Base-by-base conservation (phyloP, 2,329 filamentous ascomycete species). In the Ophiocordyceps camponoti-floridani region DNA sequence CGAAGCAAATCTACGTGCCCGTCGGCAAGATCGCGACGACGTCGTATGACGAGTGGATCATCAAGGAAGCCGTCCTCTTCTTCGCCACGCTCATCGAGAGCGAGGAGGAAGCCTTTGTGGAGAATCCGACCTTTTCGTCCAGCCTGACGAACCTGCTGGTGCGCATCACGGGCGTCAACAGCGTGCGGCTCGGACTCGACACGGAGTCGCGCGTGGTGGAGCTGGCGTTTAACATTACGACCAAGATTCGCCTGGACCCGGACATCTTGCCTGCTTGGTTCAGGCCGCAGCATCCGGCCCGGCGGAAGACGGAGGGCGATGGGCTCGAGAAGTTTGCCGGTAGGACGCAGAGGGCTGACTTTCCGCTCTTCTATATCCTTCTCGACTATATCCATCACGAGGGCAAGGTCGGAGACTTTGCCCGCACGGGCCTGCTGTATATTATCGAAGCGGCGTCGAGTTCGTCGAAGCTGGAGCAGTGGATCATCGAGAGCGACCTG, bases 361-460 rank as follows among this genome's bases (percentile, higher is more conserved):
- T 98, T 52, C 91, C 91, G 0, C 65, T 98, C 1, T 96, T 95
- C 63, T 96, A 96, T 58, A 75, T 96, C 38, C 69, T 98, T 51
- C 84, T 98, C 58, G 88, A 98, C 58, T 94, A 94, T 58, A 93
- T 98, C 44, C 89, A 98, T 56, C 83, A 94, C 52, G 89, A 95
- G 58, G 91, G 91, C 40, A 81, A 89, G 46, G 83, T 93, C 16
- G 91, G 91, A 12, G 91, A 98, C 61, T 98, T 98, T 67, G 89
- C 91, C 2, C 73, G 91, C 46, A 98, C 91, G 0, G 91, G 91
- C 0, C 62, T 98, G 49, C 71, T 98, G 8, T 98, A 98, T 62
- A 84, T 98, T 47, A 94, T 96, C 53, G 89, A 96, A 63, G 84
- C 86, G 1, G 86, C 89, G 0, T 89, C 86, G 0, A 82, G 78